These are phyloP conservation scores for Fusarium sp. DNA, from an alignment of 2,329 filamentous ascomycete genomes.

Conservation along the genomic window DNA sequence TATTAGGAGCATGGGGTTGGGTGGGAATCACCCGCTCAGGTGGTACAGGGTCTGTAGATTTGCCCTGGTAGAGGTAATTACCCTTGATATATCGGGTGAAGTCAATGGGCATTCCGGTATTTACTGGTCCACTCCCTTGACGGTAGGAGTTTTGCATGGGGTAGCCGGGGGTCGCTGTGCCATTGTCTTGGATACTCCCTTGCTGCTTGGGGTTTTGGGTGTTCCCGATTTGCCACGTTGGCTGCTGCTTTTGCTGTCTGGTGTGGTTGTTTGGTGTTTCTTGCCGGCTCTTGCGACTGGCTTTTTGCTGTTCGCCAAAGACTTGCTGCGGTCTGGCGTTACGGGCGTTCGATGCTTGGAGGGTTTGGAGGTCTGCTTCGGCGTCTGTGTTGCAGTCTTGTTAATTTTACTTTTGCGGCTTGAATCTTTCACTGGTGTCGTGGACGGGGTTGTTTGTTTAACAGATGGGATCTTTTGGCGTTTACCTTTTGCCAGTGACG, in stretches of 20 bases:
- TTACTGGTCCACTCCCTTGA: constrained; percentile 9
- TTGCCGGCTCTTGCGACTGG: constrained; percentile 47
- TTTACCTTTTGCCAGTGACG: constrained; percentile 50
- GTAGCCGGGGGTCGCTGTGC: neutral
- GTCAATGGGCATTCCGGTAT: neutral
- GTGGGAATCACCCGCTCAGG: constrained; percentile 12
- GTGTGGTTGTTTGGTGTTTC: constrained; percentile 16
- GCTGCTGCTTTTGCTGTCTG: constrained; percentile 10
- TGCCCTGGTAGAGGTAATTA: constrained; percentile 14
- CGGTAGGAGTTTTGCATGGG: constrained; percentile 23
- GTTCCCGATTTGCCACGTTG: constrained; percentile 18
- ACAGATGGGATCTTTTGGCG: constrained; percentile 40
- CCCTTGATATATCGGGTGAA: constrained; percentile 31
- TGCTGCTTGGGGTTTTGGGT: constrained; percentile 16
- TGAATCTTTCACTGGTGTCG: constrained; percentile 42
- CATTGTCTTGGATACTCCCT: neutral
- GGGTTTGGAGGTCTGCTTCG: constrained; percentile 39
- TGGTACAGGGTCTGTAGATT: neutral
- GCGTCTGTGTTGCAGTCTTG: constrained; percentile 46
- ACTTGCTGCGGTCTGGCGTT: constrained; percentile 33
- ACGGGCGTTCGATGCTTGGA: constrained; percentile 26
- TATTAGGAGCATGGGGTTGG: constrained; percentile 5
- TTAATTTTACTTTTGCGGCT: constrained; percentile 47
- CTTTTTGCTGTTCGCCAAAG: constrained; percentile 17
- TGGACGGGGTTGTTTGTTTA: constrained; percentile 39